Evolutionary conservation across 1,284 basidiomycete species (phyloP).

Genomic region (Ustanciosporium gigantosporum): DNA sequence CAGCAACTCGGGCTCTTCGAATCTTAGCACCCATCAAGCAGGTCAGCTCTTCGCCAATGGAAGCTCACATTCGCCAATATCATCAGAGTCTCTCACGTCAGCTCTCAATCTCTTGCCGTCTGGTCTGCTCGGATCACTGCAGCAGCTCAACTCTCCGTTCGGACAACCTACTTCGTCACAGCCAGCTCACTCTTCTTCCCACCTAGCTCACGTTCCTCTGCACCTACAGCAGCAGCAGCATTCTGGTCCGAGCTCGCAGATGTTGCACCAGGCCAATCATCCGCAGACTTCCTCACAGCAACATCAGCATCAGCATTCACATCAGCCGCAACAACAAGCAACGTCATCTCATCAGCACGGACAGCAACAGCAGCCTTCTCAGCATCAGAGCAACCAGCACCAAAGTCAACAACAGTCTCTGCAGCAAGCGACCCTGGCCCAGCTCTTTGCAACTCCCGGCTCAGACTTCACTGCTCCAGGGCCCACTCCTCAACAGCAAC

Average conservation of each 20-base stretch:
- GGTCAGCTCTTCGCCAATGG: slow-evolving; percentile 12
- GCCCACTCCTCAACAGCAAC: slow-evolving; percentile 18
- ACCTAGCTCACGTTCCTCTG: slow-evolving; percentile 18
- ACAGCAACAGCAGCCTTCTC: slow-evolving; percentile 6
- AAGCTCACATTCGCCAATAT: neutral
- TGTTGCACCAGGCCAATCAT: neutral
- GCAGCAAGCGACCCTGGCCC: slow-evolving; percentile 12
- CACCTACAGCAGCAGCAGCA: slow-evolving; percentile 16
- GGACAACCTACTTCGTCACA: slow-evolving; percentile 22
- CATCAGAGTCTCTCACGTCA: slow-evolving; percentile 15
- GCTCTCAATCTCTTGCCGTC: slow-evolving; percentile 20
- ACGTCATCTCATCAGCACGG: slow-evolving; percentile 6
- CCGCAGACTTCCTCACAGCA: slow-evolving; percentile 1
- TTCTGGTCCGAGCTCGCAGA: slow-evolving; percentile 4
- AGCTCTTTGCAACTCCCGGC: slow-evolving; percentile 8
- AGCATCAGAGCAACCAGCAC: slow-evolving; percentile 2
- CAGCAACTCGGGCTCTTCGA: no score
- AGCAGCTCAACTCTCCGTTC: slow-evolving; percentile 15
- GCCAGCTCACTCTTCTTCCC: slow-evolving; percentile 4
- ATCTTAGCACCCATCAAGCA: slow-evolving; percentile 7
- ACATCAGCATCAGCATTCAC: slow-evolving; percentile 9
- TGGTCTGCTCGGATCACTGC: slow-evolving; percentile 19
- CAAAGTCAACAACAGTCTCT: neutral
- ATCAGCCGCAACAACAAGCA: neutral
- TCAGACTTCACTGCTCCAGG: slow-evolving; percentile 2